Base-by-base conservation (phyloP, 768 basidiomycete species). In the Tulasnella sp. region DNA sequence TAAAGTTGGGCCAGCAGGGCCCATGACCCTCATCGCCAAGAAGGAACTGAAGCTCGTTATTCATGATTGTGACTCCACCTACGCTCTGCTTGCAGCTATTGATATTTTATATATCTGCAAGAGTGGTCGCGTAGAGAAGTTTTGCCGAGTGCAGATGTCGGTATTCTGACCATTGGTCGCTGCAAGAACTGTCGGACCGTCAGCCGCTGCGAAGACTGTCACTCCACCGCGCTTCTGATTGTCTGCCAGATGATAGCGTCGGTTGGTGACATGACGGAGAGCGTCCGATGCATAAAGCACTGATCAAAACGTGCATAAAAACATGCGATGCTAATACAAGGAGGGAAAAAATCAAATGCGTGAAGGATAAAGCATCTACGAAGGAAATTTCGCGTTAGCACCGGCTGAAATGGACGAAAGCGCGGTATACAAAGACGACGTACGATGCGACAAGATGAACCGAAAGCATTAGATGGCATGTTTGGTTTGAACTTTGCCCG, bases 401-500 rank as follows among this genome's bases (percentile, higher is more conserved):
- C 13, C 29, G 9, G 46, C 6, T 44, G 32, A 16, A n/a, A 20
- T 23, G 9, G 44, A 29, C 20, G 42, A 44, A 23, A 13, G 51
- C 3, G 44, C 32, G 16, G 23, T 1, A 42, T 16, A 11, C 35
- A 26, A 48, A 23, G 29, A 26, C 71, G 71, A 90, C 93, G 81
- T 86, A 97, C 95, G 85, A 97, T 88, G 84, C 95, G 92, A 84
- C 95, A 92, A 83, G 89, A 89, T 77, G 95, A 96, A 86, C 96
- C 97, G 85, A 99, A 98, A 79, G 93, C 90, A 82, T 92, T 92
- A 80, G 97, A 94, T 81, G 97, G 96, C 81, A 99, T 91, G 89
- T 99, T 99, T 83, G 90, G 90, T 80, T 89, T 88, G 90, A 98
- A 98, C 89, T 98, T 98, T 86, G 94, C 91, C 87, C 96, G 96